Percentiles rank a stretch among this genome's conserved stretches.
These are phyloP conservation scores for Aspergillus fischeri DNA, from an alignment of 2,329 filamentous ascomycete species.

Conservation along the genomic window DNA sequence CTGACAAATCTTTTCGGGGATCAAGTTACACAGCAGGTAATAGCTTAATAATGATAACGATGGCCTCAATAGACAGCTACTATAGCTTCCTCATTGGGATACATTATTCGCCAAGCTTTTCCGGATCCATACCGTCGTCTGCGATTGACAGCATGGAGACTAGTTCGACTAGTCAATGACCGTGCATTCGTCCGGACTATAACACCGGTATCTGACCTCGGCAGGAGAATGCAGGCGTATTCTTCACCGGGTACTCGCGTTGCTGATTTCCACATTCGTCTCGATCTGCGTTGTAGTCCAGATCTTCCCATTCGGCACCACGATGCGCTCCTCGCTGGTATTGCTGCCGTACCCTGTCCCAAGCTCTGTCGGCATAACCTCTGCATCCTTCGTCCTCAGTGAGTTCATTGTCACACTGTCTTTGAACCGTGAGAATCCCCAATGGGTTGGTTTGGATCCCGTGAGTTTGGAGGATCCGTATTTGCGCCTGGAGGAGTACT, in stretches of 20 bases:
- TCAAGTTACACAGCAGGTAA: no score
- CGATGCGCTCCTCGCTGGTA: constrained; percentile 28
- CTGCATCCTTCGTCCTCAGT: constrained; percentile 7
- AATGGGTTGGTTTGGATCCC: constrained; percentile 15
- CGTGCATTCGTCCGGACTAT: no score
- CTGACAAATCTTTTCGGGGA: background rate
- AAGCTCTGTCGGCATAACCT: constrained; percentile 19
- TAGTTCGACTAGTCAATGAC: no score
- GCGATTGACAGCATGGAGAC: background rate
- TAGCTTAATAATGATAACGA: no score
- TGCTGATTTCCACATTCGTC: constrained; percentile 25
- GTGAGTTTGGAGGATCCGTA: constrained; percentile 16
- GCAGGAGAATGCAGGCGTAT: no score
- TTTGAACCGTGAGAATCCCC: constrained; percentile 26
- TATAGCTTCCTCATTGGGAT: background rate
- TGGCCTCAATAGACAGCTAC: no score
- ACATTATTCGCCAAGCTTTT: background rate
- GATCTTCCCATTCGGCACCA: constrained; percentile 29
- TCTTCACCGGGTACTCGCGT: background rate
- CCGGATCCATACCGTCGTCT: background rate
- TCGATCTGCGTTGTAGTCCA: constrained; percentile 29
- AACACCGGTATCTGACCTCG: no score
- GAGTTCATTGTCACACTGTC: constrained; percentile 18
- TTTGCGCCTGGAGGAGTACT: constrained; percentile 25
- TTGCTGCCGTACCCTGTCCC: constrained; percentile 11